These are phyloP conservation scores for Hypoxylon trugodes DNA, from an alignment of 495 filamentous ascomycete genomes.

Conservation along the genomic window DNA sequence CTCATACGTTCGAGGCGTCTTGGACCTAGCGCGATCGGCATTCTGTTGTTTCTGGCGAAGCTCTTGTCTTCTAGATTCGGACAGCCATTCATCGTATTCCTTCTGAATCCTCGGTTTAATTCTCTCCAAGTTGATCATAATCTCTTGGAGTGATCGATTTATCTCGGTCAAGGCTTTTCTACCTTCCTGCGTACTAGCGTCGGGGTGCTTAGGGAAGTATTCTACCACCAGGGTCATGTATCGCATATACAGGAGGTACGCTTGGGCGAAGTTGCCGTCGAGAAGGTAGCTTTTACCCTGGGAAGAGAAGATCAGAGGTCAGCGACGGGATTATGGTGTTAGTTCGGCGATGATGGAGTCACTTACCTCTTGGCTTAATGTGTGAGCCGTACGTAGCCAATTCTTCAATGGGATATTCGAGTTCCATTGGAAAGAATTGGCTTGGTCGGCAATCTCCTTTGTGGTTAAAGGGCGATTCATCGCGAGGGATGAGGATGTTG, in stretches of 20 bases:
- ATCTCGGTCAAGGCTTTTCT: conserved; percentile 35
- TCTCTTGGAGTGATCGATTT: conserved; percentile 36
- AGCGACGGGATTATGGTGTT: conserved; percentile 1
- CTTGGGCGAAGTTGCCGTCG: conserved; percentile 85
- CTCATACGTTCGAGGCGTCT: conserved; percentile 33
- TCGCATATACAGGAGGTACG: conserved; percentile 86
- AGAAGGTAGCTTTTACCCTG: conserved; percentile 73
- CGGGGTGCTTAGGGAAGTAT: conserved; percentile 69
- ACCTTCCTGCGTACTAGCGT: conserved; percentile 62
- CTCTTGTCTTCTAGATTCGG: conserved; percentile 20
- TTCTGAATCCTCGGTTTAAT: conserved; percentile 55
- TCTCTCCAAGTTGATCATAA: conserved; percentile 64
- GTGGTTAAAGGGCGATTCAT: conserved; percentile 68
- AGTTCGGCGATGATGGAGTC: too few species aligned
- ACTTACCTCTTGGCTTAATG: conserved; percentile 80
- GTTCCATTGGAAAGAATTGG: conserved; percentile 82
- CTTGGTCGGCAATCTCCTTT: conserved; percentile 73
- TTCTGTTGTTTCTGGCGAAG: conserved; percentile 10
- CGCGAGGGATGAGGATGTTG: not conserved
- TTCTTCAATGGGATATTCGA: conserved; percentile 73
- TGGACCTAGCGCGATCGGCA: conserved; percentile 12
- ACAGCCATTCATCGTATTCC: conserved; percentile 47
- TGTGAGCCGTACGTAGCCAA: conserved; percentile 84
- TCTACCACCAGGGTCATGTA: conserved; percentile 76
- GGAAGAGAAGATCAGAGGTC: not conserved